Percentiles rank a stretch among this genome's conserved stretches.
phyloP scores from a whole-genome alignment of 148 eudicot species.

The Rhododendron henanense region DNA sequence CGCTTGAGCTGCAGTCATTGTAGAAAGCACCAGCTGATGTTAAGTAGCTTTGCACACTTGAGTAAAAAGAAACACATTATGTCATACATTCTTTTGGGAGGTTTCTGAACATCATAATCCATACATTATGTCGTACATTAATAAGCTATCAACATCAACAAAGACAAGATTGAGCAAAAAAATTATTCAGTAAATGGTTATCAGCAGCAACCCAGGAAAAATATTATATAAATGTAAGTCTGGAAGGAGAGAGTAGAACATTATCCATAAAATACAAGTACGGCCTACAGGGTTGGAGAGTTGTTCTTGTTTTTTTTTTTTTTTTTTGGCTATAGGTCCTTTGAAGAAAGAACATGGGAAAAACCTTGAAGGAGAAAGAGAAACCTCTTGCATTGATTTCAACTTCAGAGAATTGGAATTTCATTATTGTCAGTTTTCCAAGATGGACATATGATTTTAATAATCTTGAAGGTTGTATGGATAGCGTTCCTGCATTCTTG shows the following conservation, averaged over 20 bases:
- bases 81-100: neutral
- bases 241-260: neutral
- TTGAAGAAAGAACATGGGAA: neutral
- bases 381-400: neutral
- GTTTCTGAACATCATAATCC: neutral
- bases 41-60: neutral
- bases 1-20: slow-evolving; percentile 38
- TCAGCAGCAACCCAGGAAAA: neutral
- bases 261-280: neutral
- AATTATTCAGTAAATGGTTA: neutral
- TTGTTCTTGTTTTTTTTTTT: neutral
- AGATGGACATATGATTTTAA: neutral
- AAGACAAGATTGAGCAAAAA: neutral
- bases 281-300: neutral
- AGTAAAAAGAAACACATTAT: neutral
- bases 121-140: neutral
- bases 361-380: neutral
- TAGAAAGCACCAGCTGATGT: slow-evolving; percentile 1
- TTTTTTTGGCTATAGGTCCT: neutral
- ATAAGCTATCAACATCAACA: neutral
- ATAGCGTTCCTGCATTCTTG: neutral
- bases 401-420: neutral
- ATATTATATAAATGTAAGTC: neutral
- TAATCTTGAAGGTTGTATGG: neutral
- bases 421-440: neutral